These are phyloP conservation scores for Monilinia fructigena DNA, from an alignment of 2,329 filamentous ascomycete genomes.

Conservation along the genomic window DNA sequence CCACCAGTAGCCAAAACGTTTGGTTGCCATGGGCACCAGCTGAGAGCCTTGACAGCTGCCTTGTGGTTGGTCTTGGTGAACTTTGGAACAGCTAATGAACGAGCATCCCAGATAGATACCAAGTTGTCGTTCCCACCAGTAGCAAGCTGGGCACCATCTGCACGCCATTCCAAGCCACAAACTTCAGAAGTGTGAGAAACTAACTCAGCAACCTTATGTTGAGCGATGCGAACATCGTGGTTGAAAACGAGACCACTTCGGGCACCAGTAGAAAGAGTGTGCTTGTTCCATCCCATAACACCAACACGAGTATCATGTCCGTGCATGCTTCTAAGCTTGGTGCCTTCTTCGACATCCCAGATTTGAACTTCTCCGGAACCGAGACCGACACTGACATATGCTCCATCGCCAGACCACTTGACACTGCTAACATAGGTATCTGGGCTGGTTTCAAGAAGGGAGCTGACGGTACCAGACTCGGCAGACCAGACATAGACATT, in stretches of 20 bases:
- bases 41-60: conserved; percentile 94
- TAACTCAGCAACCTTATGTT: conserved; percentile 97
- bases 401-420: conserved; percentile 97
- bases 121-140: conserved; percentile 99
- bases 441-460: conserved; percentile 78
- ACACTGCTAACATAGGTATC: conserved; percentile 98
- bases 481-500: conserved; percentile 99
- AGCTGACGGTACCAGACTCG: conserved; percentile 84
- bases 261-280: conserved; percentile 90
- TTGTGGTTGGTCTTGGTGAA: conserved; percentile 99
- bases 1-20: conserved; percentile 96
- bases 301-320: conserved; percentile 95
- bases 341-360: conserved; percentile 94
- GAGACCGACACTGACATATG: conserved; percentile 92
- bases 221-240: conserved; percentile 94
- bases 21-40: conserved; percentile 98
- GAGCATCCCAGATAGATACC: conserved; percentile 98
- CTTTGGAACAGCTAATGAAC: conserved; percentile 88
- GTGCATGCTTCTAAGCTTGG: conserved; percentile 97
- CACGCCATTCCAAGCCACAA: conserved; percentile 95
- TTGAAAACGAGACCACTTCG: conserved; percentile 96
- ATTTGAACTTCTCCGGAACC: conserved; percentile 97
- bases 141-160: conserved; percentile 92
- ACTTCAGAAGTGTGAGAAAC: conserved; percentile 97
- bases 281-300: conserved; percentile 99